Base-by-base conservation (phyloP, 768 basidiomycete genomes). In the Calocybe indica region DNA sequence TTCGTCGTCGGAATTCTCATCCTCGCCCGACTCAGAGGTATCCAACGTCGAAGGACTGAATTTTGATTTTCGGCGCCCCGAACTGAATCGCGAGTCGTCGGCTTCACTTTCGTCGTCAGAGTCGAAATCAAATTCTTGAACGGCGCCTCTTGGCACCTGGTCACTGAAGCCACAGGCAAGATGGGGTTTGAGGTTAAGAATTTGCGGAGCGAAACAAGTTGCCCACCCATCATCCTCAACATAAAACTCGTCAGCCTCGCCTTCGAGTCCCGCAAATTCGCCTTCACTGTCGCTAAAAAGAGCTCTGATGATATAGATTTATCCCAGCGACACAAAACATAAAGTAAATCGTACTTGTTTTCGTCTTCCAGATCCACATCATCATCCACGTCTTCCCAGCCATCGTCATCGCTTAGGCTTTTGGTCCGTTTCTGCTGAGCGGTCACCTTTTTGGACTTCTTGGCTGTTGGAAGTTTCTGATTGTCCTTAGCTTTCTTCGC, bases 361-460 rank as follows among this genome's bases (percentile, higher is more conserved):
- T 71, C 65, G 8, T 64, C 59, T 51, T 73, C 65, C 57, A 80
- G 53, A 48, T 71, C 70, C 36, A 58, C 66, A 39, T 66, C 71
- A 50, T 80, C 76, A 45, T 78, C 70, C 34, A 83, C 72, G 61
- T 75, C 79, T 57, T 84, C 85, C 84, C 83, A 82, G 11, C 78
- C 76, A 53, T 76, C 76, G 46, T 67, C 73, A 57, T 59, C 38
- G 51, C 50, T 49, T 60, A 51, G 44, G 40, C 48, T 48, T 64
- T 61, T 38, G 49, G 45, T 56, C 60, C 2, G 4, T 22, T 22
- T 22, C 22, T 22, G 2, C 22, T 22, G 22, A 22, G 22, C 22
- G 22, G 22, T 72, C 79, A n/a, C 42, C 42, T 9, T 65, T 81
- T 80, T 5, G 61, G 55, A 28, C 77, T 75, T 35, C 73, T 59